These are phyloP conservation scores for Parastagonospora nodorum DNA, from an alignment of 2,329 filamentous ascomycete genomes.

Conservation along the genomic window DNA sequence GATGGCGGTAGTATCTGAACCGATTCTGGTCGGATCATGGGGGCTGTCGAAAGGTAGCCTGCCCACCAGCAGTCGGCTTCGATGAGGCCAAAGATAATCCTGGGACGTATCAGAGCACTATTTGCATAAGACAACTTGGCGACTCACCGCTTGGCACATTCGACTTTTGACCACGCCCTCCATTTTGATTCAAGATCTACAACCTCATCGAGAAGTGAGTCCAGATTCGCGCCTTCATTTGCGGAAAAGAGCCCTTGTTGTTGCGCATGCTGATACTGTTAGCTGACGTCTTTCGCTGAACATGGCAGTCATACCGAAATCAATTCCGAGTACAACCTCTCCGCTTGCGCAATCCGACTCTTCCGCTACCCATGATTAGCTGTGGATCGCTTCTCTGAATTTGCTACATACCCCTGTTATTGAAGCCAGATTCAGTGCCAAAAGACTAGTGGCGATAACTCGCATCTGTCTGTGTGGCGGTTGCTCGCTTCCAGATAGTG, in stretches of 20 bases:
- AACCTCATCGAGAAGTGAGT: conserved; percentile 51
- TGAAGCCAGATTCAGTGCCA: conserved; percentile 57
- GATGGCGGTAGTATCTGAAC: conserved; percentile 55
- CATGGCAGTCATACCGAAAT: conserved; percentile 45
- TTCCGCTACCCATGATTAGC: conserved; percentile 35
- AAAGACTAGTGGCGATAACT: conserved; percentile 53
- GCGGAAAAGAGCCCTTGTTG: conserved; percentile 57
- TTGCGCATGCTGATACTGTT: conserved; percentile 49
- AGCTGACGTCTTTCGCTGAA: conserved; percentile 2
- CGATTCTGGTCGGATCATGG: conserved; percentile 53
- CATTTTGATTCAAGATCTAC: conserved; percentile 54
- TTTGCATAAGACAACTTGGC: neutral
- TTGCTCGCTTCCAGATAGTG: conserved; percentile 48
- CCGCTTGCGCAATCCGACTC: conserved; percentile 53
- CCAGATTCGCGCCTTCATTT: conserved; percentile 45
- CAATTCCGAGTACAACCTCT: conserved; percentile 58
- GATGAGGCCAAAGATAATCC: conserved; percentile 54
- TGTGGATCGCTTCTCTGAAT: neutral
- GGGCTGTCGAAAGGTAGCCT: conserved; percentile 53
- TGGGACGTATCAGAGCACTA: conserved; percentile 13
- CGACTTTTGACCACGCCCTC: conserved; percentile 59
- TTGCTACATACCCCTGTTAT: conserved; percentile 51
- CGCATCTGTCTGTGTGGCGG: conserved; percentile 51
- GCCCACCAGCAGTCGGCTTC: conserved; percentile 56
- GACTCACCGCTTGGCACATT: conserved; percentile 54